Base-by-base conservation (phyloP, 495 filamentous ascomycete genomes). In the Xylona heveae region DNA sequence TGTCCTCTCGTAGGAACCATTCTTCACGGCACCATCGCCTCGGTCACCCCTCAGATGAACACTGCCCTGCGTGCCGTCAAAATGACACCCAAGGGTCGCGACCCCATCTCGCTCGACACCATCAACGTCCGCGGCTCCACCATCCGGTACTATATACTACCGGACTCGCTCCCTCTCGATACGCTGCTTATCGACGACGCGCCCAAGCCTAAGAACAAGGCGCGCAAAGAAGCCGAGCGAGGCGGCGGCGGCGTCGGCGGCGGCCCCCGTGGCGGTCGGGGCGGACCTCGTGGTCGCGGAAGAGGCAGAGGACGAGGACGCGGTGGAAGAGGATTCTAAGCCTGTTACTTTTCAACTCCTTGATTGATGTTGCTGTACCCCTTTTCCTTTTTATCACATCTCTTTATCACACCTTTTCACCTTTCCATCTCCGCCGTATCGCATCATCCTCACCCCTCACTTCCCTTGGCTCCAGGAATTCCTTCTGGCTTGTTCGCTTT, bases 131-230 rank as follows among this genome's bases (percentile, higher is more conserved):
- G 85, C 34, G 85, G 85, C 41, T 79, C 75, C 24, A 90, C 81
- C 1, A 85, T 95, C 44, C 68, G 85, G 39, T 92, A 93, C 53
- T 81, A 74, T 51, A 88, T 94, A 46, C 72, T 95, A 3, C 88
- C 88, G 19, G 88, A 97, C 55, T 84, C 75, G 29, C 65, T 97
- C 34, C 88, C 84, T 12, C 66, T 97, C 28, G 88, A 97, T 49
- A 90, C 84, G 9, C 66, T 97, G 20, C 61, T 97, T 9, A 81
- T 97, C 36, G 88, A 97, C 45, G 88, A 97, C 52, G 71, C 81
- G 33, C 81, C 84, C 20, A 97, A 97, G 59, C 85, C 88, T 30
- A 95, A 95, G 72, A 95, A 97, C 55, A 95, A 95, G 70, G 85
- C 88, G 19, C 62, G 88, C 46, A 97, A 97, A 63, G 90, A 97